Evolutionary conservation across 305 asterid species (phyloP), one percentile per base, ranked within the genome.

Genomic region (Lippia alba): DNA sequence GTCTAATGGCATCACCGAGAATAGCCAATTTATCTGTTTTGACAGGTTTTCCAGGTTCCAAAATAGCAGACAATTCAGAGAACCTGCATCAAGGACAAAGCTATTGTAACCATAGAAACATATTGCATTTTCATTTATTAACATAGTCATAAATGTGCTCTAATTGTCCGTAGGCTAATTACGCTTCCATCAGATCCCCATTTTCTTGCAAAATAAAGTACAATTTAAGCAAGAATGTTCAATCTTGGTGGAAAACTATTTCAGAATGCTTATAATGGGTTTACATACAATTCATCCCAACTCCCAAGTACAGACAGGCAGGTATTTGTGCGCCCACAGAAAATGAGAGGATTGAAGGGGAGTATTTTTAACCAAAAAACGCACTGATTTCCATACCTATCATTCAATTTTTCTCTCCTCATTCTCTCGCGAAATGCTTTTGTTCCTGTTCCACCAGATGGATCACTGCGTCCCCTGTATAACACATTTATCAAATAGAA

Each of bases 1-100:
- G 72, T 76, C 92, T 80, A 62, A 89, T 84, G 63, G 97, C 86
- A 74, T 91, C 96, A 41, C 88, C 74, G 44, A 91, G 92, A 66
- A 91, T 84, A 51, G 86, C 89, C 64, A 85, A 71, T 78, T 89
- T 91, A 76, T 91, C 96, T n/a, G 88, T 82, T 89, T 76, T 89
- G 48, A 76, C 80, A 51, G 94, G 88, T 75, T 85, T 81, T 60
- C 84, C 94, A n/a, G 92, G 96, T 68, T 87, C 92, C 81, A 89
- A 81, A 70, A 73, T 41, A 67, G 84, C 81, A 49, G 84, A 85
- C 66, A 91, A 67, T 61, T 89, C 94, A 4, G 90, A 72, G 74
- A 91, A 91, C 81, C 97, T 91, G 76, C 71, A 40, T 53, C 68
- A 55, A 57, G 56, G 59, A 77, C 34, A 34, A 78, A 32, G 16